Percentiles rank a stretch among this genome's conserved stretches.
phyloP scores from a whole-genome alignment of 2,329 filamentous ascomycete species.

The Ciborinia camelliae region DNA sequence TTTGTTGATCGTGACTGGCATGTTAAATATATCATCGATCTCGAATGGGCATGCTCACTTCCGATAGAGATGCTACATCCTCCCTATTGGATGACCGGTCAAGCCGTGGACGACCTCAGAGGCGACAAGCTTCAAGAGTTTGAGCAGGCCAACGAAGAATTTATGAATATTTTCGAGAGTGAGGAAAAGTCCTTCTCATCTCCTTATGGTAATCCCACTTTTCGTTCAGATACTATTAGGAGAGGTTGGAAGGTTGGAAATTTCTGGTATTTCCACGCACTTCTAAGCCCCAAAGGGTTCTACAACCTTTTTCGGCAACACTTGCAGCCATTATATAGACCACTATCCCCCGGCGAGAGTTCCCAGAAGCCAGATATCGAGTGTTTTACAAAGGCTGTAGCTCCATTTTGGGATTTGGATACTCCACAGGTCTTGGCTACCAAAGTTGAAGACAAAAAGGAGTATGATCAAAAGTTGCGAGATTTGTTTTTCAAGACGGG shows the following conservation, averaged over 20 bases:
- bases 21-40: conserved; percentile 37
- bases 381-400: too few species aligned
- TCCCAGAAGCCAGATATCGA: too few species aligned
- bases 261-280: conserved; percentile 32
- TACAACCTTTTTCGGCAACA: conserved; percentile 30
- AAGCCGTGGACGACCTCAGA: conserved; percentile 23
- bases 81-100: conserved; percentile 37
- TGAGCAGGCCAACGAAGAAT: conserved; percentile 24
- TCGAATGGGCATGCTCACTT: conserved; percentile 38
- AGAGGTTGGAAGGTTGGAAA: conserved; percentile 29
- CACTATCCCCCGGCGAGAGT: too few species aligned
- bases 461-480: too few species aligned
- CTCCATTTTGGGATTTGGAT: too few species aligned
- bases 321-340: conserved; percentile 29
- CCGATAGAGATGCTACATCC: conserved; percentile 35
- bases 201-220: conserved; percentile 19
- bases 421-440: too few species aligned
- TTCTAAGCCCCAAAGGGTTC: conserved; percentile 29
- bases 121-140: conserved; percentile 26
- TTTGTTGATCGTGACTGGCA: conserved; percentile 40
- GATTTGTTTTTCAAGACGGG: too few species aligned
- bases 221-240: conserved; percentile 26
- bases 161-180: conserved; percentile 27
- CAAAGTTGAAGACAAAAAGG: too few species aligned
- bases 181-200: conserved; percentile 25